phyloP scores from a whole-genome alignment of 169 alveolate genomes.

The Plasmodium vivax region DNA sequence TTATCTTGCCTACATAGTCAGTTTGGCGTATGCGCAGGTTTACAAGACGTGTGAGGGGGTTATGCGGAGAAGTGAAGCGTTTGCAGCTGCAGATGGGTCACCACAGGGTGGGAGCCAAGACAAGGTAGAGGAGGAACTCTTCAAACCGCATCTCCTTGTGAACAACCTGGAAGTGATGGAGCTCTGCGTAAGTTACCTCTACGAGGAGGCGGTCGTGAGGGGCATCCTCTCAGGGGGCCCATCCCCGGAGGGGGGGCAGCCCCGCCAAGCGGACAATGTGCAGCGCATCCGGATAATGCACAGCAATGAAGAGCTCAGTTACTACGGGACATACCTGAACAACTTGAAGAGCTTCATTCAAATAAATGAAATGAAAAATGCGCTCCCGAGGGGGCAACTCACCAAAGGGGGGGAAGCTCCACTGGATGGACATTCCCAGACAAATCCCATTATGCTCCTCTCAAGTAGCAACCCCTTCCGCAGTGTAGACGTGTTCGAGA shows the following conservation, averaged over 20 bases:
- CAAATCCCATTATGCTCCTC: not conserved
- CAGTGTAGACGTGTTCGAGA: not conserved
- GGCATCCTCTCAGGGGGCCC: not conserved
- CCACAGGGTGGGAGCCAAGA: not conserved
- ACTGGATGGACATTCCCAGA: not conserved
- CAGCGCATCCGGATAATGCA: conserved; percentile 3
- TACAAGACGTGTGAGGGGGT: not conserved
- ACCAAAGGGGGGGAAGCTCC: not conserved
- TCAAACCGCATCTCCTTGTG: not conserved
- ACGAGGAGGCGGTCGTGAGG: conserved; percentile 32
- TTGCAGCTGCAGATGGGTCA: not conserved
- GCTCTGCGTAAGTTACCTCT: conserved; percentile 30
- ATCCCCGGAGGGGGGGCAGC: not conserved
- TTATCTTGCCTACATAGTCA: not conserved
- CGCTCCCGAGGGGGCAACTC: not conserved
- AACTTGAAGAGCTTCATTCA: not conserved
- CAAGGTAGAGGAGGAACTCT: not conserved
- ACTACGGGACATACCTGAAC: conserved; percentile 14
- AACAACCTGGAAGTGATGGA: conserved; percentile 56
- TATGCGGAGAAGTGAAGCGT: not conserved
- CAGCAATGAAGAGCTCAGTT: not conserved
- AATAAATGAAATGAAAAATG: conserved; percentile 9
- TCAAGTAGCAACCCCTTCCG: not conserved
- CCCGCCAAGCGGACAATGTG: not conserved
- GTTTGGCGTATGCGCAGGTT: not conserved